Base-by-base conservation (phyloP, 768 basidiomycete genomes). In the Lanmaoa rubissima region DNA sequence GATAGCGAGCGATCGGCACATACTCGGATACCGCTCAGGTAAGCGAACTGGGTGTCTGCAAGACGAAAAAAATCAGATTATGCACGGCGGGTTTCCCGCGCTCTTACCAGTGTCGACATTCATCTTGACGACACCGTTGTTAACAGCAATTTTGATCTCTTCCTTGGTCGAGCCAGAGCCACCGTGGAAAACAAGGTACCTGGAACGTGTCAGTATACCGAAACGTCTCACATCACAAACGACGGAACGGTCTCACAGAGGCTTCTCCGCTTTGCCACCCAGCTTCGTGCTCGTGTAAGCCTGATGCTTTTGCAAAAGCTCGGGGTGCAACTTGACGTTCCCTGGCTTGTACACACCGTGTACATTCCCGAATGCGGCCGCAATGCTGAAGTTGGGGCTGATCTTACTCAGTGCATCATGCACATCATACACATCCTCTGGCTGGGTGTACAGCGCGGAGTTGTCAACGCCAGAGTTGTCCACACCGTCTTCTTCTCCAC, bases 261-360 rank as follows among this genome's bases (percentile, higher is more conserved):
- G 97, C 76, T 92, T 86, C 69, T 80, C 74, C 58, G 76, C 71
- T 62, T 81, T 78, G 45, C 82, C 79, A 48, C 81, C 82, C 60
- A 90, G 71, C 80, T 95, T 84, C 72, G 82, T 67, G 67, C 79
- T 79, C 48, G 88, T 83, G 76, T 83, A 86, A 26, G 72, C 71
- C 76, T 99, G 97, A 79, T 99, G 97, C 79, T 93, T 92, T 32
- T 83, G 82, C 62, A 99, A 84, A 59, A 99, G 82, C 61, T 90
- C 92, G 17, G 97, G 97, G 64, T 88, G 88, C 60, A 99, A 84
- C 65, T 82, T 85, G 72, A 99, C 97, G 74, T 99, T 99, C 58
- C 97, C 97, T 41, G 94, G 93, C 79, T 97, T 98, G 83, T 99
- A 99, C 50, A 99, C 96, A 69, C 96, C 96, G 74, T 99, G 96